Percentiles rank a stretch among this genome's conserved stretches.
Conservation (phyloP, 495 filamentous ascomycete genomes). For the Podospora tetraspora region DNA sequence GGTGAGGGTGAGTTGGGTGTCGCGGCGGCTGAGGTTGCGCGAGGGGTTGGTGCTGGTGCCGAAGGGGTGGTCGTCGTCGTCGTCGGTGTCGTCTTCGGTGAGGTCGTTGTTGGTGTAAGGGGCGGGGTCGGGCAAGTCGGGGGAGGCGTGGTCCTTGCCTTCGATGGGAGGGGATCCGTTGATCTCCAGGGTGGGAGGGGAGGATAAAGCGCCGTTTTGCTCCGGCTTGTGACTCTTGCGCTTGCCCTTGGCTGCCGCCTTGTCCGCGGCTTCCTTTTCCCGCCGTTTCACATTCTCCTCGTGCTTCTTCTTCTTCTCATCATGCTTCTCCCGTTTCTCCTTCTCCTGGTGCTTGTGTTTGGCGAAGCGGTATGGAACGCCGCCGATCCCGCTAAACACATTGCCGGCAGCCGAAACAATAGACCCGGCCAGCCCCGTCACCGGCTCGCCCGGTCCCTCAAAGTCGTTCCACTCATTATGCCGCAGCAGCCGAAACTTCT, state of each 20-base stretch:
- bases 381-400: constrained; percentile 52
- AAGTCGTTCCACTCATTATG: constrained; percentile 77
- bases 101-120: background rate
- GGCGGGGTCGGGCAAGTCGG: background rate
- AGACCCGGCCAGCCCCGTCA: constrained; percentile 59
- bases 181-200: background rate
- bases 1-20: constrained; percentile 13
- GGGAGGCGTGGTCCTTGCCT: background rate
- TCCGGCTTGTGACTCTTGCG: background rate
- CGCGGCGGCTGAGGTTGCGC: constrained; percentile 18
- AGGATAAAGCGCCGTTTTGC: background rate
- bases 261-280: background rate
- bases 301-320: constrained; percentile 39
- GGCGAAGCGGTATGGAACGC: constrained; percentile 52
- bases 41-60: constrained; percentile 2
- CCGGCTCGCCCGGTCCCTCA: constrained; percentile 67
- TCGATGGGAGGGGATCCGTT: background rate
- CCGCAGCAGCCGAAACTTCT: constrained; percentile 58
- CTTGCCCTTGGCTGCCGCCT: background rate
- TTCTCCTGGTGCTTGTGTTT: constrained; percentile 46
- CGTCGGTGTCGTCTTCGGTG: background rate
- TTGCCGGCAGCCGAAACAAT: constrained; percentile 49
- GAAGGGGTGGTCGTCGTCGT: background rate
- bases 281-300: constrained; percentile 17
- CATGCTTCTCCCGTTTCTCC: constrained; percentile 40